A percentile compares a stretch with the other conserved stretches of the same genome.
Evolutionary conservation across 768 basidiomycete species (phyloP).

Genomic region (Trametes villosa): DNA sequence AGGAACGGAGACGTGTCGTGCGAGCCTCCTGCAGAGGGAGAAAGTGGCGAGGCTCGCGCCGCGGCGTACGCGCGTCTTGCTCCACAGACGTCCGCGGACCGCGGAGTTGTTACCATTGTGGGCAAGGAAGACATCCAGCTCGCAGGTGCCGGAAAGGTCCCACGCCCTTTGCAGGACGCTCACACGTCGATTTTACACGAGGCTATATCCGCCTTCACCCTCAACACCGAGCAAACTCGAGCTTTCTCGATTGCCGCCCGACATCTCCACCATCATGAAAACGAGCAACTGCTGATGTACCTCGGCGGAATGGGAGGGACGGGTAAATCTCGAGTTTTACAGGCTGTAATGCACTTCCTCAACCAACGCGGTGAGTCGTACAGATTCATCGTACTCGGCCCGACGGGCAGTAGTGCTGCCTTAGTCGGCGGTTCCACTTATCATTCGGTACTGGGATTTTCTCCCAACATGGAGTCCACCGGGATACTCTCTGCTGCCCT

Average conservation of each 20-base stretch:
- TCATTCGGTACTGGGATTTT: conserved; percentile 22
- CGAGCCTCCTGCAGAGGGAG: not conserved
- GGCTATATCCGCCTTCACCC: not conserved
- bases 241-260: conserved; percentile 21
- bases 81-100: not conserved
- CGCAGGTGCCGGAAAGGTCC: too few relatives aligned
- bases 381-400: conserved; percentile 21
- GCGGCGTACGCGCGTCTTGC: too few relatives aligned
- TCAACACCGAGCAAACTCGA: conserved; percentile 17
- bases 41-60: not conserved
- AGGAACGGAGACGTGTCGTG: not conserved
- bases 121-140: not conserved
- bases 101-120: not conserved
- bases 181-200: not conserved
- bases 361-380: conserved; percentile 7
- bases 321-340: conserved; percentile 28
- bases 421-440: conserved; percentile 30
- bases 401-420: conserved; percentile 27
- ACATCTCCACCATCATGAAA: not conserved
- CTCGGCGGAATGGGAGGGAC: conserved; percentile 31
- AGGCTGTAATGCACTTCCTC: conserved; percentile 22
- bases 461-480: not conserved
- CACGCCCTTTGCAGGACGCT: not conserved
- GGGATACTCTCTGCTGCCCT: too few relatives aligned
- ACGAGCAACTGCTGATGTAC: conserved; percentile 24